Percentiles rank a stretch among this genome's conserved stretches.
These are phyloP conservation scores for Metschnikowia continentalis DNA, from an alignment of 805 yeast species.

Conservation along the genomic window DNA sequence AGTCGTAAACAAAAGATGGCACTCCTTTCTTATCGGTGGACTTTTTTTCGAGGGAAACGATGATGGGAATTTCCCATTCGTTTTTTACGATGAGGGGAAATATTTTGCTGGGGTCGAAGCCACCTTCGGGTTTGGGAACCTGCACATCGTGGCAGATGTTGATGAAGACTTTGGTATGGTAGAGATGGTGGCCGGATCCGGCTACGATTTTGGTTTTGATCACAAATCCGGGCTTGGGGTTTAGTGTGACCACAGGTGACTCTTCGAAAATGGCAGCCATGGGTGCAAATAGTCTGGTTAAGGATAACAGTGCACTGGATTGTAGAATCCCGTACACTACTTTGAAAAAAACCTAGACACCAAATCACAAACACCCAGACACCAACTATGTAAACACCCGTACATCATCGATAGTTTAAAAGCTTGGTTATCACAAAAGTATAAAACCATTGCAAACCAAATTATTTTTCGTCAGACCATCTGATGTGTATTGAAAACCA, in stretches of 20 bases:
- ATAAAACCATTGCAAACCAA: too few relatives aligned
- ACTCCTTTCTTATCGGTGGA: conserved; percentile 69
- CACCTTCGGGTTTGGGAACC: conserved; percentile 58
- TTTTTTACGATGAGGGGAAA: conserved; percentile 62
- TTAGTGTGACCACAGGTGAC: conserved; percentile 13
- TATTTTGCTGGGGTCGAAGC: conserved; percentile 53
- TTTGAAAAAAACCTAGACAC: background rate
- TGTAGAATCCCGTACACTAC: background rate
- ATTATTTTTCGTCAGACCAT: too few relatives aligned
- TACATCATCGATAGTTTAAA: too few relatives aligned
- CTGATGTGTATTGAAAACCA: too few relatives aligned
- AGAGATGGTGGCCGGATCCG: conserved; percentile 24
- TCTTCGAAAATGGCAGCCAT: conserved; percentile 19
- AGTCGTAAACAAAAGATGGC: conserved; percentile 66
- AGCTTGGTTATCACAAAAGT: too few relatives aligned
- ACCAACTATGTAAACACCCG: background rate
- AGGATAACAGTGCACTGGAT: background rate
- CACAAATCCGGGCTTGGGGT: conserved; percentile 70
- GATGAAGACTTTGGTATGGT: conserved; percentile 64
- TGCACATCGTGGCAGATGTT: conserved; percentile 66
- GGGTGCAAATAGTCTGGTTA: background rate
- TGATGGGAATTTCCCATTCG: conserved; percentile 83
- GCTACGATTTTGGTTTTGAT: conserved; percentile 56
- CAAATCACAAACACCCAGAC: background rate
- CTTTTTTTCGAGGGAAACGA: conserved; percentile 54